Evolutionary conservation across 345 rosid species (phyloP).

Genomic region (Raphanus sativus): DNA sequence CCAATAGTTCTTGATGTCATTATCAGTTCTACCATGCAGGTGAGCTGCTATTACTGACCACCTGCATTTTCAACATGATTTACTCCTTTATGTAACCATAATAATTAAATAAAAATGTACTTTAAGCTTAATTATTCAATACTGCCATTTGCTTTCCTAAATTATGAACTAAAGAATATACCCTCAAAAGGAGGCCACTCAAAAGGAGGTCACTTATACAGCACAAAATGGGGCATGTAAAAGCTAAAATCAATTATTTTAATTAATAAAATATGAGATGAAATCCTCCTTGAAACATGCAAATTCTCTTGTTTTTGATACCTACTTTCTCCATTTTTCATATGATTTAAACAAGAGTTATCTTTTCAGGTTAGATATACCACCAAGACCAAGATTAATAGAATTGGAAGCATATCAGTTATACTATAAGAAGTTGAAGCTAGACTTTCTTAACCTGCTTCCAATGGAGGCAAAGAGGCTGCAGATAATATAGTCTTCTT

Average conservation of each 20-base stretch:
- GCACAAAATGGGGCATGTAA: conserved; percentile 34
- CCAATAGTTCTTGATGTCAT: conserved; percentile 93
- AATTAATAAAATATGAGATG: neutral
- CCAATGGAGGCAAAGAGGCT: conserved; percentile 73
- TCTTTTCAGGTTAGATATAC: neutral
- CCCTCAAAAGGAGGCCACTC: conserved; percentile 40
- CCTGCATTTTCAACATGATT: conserved; percentile 37
- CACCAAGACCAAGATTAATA: neutral
- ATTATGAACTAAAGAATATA: conserved; percentile 19
- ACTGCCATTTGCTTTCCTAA: neutral
- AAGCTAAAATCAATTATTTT: conserved; percentile 11
- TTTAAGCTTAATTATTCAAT: neutral
- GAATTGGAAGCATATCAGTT: neutral
- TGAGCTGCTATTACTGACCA: conserved; percentile 94
- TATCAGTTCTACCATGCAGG: conserved; percentile 86
- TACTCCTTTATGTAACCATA: neutral
- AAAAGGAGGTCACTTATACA: too few species aligned
- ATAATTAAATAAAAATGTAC: neutral
- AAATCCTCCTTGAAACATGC: conserved; percentile 35
- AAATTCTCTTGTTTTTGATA: conserved; percentile 16
- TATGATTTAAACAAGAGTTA: conserved; percentile 14
- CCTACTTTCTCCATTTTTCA: conserved; percentile 14
- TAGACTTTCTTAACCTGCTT: conserved; percentile 59
- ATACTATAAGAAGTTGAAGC: neutral
- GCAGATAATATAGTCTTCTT: conserved; percentile 72